Percentiles rank a stretch among this genome's conserved stretches.
These are phyloP conservation scores for Chlorokybus atmophyticus DNA, from an alignment of 139 green algal species.

Conservation along the genomic window DNA sequence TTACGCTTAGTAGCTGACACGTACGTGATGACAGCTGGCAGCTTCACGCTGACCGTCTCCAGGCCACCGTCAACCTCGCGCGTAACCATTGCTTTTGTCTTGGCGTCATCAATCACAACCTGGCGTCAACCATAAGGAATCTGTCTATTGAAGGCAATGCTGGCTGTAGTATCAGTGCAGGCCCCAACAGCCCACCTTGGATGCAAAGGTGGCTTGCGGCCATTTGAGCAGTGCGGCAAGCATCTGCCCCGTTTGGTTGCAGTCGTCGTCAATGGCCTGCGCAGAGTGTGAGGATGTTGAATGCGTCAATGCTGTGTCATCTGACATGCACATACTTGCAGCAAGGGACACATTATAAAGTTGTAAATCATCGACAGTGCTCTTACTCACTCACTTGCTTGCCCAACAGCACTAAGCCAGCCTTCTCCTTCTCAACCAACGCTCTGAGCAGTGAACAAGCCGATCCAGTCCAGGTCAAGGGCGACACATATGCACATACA, in stretches of 20 bases:
- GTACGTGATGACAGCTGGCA: constrained; percentile 78
- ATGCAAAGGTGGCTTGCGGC: constrained; percentile 86
- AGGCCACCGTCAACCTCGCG: constrained; percentile 76
- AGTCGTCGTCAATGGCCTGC: constrained; percentile 88
- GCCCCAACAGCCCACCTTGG: constrained; percentile 25
- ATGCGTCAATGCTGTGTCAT: too few species aligned
- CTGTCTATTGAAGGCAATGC: too few species aligned
- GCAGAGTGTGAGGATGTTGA: too few species aligned
- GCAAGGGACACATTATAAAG: too few species aligned
- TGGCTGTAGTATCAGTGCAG: background rate
- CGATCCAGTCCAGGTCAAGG: too few species aligned
- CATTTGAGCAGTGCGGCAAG: constrained; percentile 71
- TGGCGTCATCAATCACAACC: constrained; percentile 6
- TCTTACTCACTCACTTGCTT: constrained; percentile 20
- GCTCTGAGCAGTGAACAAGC: constrained; percentile 64
- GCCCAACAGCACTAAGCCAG: constrained; percentile 59
- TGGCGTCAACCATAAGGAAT: too few species aligned
- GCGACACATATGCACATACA: too few species aligned
- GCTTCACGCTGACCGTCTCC: constrained; percentile 42
- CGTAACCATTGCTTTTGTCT: constrained; percentile 28
- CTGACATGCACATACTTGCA: too few species aligned
- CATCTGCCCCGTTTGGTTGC: constrained; percentile 70
- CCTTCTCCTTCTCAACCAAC: constrained; percentile 41
- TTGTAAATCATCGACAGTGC: too few species aligned
- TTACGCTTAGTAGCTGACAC: too few species aligned